phyloP scores from a whole-genome alignment of 441 rosid genomes.

The Macaranga tanarius region DNA sequence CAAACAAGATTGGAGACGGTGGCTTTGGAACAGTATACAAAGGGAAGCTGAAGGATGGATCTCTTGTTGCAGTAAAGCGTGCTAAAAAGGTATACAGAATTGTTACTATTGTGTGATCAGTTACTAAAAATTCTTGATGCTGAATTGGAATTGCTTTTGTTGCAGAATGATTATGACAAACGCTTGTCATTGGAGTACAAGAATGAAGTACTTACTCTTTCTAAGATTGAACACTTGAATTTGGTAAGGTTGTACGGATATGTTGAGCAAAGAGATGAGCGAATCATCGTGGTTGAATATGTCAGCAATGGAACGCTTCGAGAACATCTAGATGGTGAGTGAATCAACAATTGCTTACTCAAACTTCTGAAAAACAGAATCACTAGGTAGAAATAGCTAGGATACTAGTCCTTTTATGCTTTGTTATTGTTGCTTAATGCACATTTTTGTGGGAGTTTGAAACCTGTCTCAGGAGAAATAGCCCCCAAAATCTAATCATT shows the following conservation, averaged over 20 bases:
- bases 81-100: conserved; percentile 60
- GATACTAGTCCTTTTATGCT: neutral
- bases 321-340: conserved; percentile 85
- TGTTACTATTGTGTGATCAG: neutral
- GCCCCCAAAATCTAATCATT: neutral
- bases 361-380: neutral
- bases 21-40: conserved; percentile 73
- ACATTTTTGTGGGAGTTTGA: neutral
- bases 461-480: neutral
- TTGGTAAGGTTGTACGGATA: conserved; percentile 74
- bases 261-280: conserved; percentile 64
- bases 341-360: neutral
- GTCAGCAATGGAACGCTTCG: conserved; percentile 69
- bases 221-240: conserved; percentile 87
- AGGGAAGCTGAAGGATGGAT: conserved; percentile 68
- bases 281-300: conserved; percentile 66
- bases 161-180: conserved; percentile 51
- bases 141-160: conserved; percentile 16
- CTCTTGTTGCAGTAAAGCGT: conserved; percentile 86
- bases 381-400: neutral
- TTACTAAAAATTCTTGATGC: neutral
- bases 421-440: too few species aligned
- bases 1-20: conserved; percentile 78
- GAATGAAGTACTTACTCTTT: conserved; percentile 76
- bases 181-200: conserved; percentile 57